Evolutionary conservation across 1,284 basidiomycete species (phyloP).

Genomic region (Irpex sp.): DNA sequence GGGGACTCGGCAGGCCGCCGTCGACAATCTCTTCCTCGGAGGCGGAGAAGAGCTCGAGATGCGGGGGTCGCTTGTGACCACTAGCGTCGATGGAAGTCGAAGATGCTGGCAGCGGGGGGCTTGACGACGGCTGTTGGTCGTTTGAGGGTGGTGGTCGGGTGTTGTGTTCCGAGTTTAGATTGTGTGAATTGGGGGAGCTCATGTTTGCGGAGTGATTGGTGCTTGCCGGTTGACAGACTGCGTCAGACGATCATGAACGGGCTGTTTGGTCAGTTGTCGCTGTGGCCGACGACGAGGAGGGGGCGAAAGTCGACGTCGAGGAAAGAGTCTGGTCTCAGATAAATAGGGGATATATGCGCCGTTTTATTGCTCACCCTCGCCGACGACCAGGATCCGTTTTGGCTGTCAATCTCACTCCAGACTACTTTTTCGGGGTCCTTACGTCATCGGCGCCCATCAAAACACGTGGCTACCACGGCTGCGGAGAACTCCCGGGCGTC

Average conservation of each 20-base stretch:
- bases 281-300: too few relatives aligned
- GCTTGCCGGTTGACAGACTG: not conserved
- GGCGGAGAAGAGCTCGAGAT: constrained; percentile 22
- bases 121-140: not conserved
- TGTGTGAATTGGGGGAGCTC: not conserved
- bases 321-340: too few relatives aligned
- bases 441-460: too few relatives aligned
- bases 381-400: too few relatives aligned
- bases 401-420: too few relatives aligned
- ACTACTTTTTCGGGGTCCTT: too few relatives aligned
- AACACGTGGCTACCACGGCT: too few relatives aligned
- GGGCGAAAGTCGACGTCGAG: too few relatives aligned
- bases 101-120: not conserved
- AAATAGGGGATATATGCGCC: too few relatives aligned
- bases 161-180: not conserved
- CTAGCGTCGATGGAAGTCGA: not conserved
- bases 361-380: too few relatives aligned
- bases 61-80: constrained; percentile 6
- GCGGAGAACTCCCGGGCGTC: too few relatives aligned
- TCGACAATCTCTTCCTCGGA: constrained; percentile 22
- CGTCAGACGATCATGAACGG: not conserved
- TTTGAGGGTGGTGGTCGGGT: not conserved
- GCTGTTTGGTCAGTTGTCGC: not conserved
- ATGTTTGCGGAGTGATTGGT: constrained; percentile 1
- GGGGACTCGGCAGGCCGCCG: constrained; percentile 28